These are phyloP conservation scores for Phaffomyces thermotolerans DNA, from an alignment of 805 yeast species.

Conservation along the genomic window DNA sequence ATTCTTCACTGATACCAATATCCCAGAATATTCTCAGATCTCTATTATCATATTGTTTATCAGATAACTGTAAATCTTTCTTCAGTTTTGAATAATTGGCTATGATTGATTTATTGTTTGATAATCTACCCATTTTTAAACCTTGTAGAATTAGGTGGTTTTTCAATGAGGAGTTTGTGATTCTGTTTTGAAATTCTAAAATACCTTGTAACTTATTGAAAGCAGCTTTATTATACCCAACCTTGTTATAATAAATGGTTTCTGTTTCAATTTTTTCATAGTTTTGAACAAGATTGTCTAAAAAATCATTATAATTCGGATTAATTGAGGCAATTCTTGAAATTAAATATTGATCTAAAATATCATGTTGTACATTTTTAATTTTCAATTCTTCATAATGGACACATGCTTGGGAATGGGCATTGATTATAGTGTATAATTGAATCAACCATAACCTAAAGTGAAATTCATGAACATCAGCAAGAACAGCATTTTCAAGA, in stretches of 20 bases:
- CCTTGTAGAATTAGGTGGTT: constrained; percentile 24
- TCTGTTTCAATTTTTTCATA: constrained; percentile 51
- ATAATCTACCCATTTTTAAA: constrained; percentile 20
- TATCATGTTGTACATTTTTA: constrained; percentile 72
- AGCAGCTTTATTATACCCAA: constrained; percentile 51
- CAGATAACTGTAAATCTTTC: constrained; percentile 18
- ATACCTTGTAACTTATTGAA: constrained; percentile 65
- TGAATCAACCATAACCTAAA: constrained; percentile 64
- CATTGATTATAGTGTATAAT: constrained; percentile 53
- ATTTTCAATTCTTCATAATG: constrained; percentile 52
- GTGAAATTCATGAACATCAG: constrained; percentile 69
- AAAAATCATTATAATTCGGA: constrained; percentile 34
- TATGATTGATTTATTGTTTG: constrained; percentile 22
- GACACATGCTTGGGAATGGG: constrained; percentile 38
- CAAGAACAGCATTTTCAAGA: constrained; percentile 46
- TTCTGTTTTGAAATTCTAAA: constrained; percentile 47
- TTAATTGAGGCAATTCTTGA: constrained; percentile 39
- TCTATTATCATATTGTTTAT: constrained; percentile 42
- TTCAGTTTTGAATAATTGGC: constrained; percentile 19
- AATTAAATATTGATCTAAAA: constrained; percentile 47
- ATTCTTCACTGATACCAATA: constrained; percentile 33
- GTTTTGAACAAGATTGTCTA: constrained; percentile 35
- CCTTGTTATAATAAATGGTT: constrained; percentile 38
- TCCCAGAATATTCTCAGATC: constrained; percentile 51
- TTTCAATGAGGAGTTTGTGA: constrained; percentile 38